These are phyloP conservation scores for Paramecium sonneborni DNA, from an alignment of 73 alveolate genomes.

Conservation along the genomic window DNA sequence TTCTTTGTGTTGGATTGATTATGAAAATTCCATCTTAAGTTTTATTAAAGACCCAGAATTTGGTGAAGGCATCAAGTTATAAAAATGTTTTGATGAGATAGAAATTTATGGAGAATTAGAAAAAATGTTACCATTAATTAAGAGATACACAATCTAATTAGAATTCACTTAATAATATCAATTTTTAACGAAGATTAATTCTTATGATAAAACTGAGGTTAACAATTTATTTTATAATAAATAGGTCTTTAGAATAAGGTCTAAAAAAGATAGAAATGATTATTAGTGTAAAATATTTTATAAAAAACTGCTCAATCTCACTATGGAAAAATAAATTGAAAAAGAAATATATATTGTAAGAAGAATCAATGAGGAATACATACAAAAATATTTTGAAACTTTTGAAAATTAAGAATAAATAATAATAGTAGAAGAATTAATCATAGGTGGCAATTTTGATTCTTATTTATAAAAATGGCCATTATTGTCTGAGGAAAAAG, in stretches of 20 bases:
- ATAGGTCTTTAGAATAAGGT: not conserved
- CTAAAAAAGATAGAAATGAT: slow-evolving; percentile 18
- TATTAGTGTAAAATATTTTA: not conserved
- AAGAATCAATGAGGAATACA: not conserved
- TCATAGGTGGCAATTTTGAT: not conserved
- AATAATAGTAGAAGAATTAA: not conserved
- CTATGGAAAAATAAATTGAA: not conserved
- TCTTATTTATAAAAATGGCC: not conserved
- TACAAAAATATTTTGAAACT: slow-evolving; percentile 1
- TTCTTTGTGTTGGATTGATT: not conserved
- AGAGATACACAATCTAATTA: not conserved
- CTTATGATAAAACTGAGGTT: not conserved
- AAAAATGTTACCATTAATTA: not conserved
- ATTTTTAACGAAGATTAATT: not conserved
- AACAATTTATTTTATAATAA: not conserved
- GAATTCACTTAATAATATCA: not conserved
- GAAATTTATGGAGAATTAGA: slow-evolving; percentile 9
- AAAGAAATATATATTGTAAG: not conserved
- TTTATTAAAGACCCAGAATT: not conserved
- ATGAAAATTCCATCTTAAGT: not conserved
- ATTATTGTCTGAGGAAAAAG: slow-evolving; percentile 11
- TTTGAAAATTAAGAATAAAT: not conserved
- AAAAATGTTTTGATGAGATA: not conserved
- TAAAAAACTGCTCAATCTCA: not conserved
- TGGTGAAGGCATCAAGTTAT: not conserved